Evolutionary conservation across 306 rosid species (phyloP).

Genomic region (Benincasa hispida): DNA sequence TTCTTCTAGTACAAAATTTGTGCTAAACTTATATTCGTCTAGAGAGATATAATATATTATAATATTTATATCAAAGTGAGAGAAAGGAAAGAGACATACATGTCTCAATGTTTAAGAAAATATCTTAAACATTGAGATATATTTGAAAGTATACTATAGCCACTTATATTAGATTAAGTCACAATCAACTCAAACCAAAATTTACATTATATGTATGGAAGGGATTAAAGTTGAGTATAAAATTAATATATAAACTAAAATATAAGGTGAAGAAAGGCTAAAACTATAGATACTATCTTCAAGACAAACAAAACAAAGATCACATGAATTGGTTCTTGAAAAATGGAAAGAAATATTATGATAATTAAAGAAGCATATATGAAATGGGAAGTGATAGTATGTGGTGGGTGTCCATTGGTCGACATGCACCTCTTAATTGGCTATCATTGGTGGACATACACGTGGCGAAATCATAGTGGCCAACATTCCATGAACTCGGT

Average conservation of each 20-base stretch:
- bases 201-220: neutral
- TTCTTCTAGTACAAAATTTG: no score
- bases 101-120: no score
- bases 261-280: no score
- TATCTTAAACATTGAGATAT: no score
- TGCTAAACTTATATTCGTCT: no score
- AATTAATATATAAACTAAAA: no score
- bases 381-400: neutral
- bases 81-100: no score
- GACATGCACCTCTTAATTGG: neutral
- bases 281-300: neutral
- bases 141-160: no score
- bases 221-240: neutral
- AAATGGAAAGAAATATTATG: neutral
- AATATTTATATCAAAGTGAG: no score
- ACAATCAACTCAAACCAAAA: no score
- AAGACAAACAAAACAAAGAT: neutral
- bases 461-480: neutral
- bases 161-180: no score
- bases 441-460: neutral
- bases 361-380: neutral
- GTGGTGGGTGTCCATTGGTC: neutral
- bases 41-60: no score
- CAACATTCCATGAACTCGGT: conserved; percentile 1
- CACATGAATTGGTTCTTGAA: neutral